Conservation (phyloP, 23 red algal genomes). For the Gracilaria gracilis region DNA sequence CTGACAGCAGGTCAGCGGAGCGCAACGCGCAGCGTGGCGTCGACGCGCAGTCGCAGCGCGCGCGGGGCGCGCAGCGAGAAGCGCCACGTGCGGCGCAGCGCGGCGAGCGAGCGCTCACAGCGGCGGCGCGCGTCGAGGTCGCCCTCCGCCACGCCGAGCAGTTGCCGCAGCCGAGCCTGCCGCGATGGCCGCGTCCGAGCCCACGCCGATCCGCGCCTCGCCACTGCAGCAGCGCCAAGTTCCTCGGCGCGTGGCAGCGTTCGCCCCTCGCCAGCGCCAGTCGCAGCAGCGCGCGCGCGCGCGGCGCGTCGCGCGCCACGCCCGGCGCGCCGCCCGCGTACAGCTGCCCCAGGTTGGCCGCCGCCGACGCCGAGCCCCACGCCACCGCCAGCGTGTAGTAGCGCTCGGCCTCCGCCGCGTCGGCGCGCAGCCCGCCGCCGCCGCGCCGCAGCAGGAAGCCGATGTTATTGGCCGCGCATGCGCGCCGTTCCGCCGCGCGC, state of each 20-base stretch:
- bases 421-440: background rate
- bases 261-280: slow-evolving; percentile 65
- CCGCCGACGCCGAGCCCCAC: slow-evolving; percentile 40
- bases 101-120: background rate
- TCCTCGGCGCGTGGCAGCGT: slow-evolving; percentile 54
- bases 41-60: slow-evolving; percentile 12
- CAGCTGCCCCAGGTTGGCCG: slow-evolving; percentile 25
- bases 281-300: slow-evolving; percentile 37
- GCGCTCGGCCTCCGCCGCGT: slow-evolving; percentile 25
- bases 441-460: slow-evolving; percentile 39
- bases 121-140: background rate
- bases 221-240: slow-evolving; percentile 45
- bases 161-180: slow-evolving; percentile 33
- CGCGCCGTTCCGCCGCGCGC: slow-evolving; percentile 32
- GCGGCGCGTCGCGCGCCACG: background rate
- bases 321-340: background rate
- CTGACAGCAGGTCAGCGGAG: background rate
- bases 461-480: slow-evolving; percentile 66
- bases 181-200: background rate
- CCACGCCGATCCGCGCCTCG: slow-evolving; percentile 21
- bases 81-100: slow-evolving; percentile 39
- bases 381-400: slow-evolving; percentile 59
- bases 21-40: slow-evolving; percentile 1
- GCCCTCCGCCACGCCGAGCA: slow-evolving; percentile 29
- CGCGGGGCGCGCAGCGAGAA: slow-evolving; percentile 4